Percentiles rank a stretch among this genome's conserved stretches.
Conservation (phyloP, 2,329 filamentous ascomycete species). For the Aspergillus sp. region DNA sequence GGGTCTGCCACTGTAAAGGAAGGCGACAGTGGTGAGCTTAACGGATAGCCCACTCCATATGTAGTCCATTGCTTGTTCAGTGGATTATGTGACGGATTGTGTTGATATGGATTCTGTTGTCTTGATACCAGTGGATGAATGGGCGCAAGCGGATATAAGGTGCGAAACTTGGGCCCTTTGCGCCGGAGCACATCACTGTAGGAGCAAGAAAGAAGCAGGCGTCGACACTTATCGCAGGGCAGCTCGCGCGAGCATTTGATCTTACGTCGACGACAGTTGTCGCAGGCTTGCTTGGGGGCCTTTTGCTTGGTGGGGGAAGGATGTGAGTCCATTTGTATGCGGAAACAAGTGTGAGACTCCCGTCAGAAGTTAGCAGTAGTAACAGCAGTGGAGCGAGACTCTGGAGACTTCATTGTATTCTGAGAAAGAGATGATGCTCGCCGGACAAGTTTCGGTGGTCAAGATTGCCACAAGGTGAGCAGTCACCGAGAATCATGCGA, state of each 20-base stretch:
- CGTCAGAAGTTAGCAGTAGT: slow-evolving; percentile 1
- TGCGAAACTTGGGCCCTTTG: slow-evolving; percentile 44
- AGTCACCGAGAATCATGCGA: background rate
- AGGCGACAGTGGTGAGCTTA: slow-evolving; percentile 32
- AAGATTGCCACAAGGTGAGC: background rate
- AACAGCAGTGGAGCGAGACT: background rate
- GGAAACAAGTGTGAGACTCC: background rate
- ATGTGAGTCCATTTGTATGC: slow-evolving; percentile 26
- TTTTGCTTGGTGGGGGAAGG: slow-evolving; percentile 23
- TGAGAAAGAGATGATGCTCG: background rate
- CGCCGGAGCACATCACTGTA: slow-evolving; percentile 43
- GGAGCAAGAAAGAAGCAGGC: slow-evolving; percentile 41
- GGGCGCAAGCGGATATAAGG: slow-evolving; percentile 40
- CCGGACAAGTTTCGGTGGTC: background rate
- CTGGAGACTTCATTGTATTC: slow-evolving; percentile 9
- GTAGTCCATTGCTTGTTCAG: slow-evolving; percentile 23
- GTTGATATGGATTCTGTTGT: slow-evolving; percentile 20
- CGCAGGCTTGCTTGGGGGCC: slow-evolving; percentile 41
- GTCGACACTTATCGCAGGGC: slow-evolving; percentile 46
- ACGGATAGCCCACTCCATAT: slow-evolving; percentile 22
- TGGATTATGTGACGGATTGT: slow-evolving; percentile 17
- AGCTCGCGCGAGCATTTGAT: slow-evolving; percentile 46
- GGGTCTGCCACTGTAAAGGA: slow-evolving; percentile 27
- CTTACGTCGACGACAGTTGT: slow-evolving; percentile 46
- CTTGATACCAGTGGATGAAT: slow-evolving; percentile 35